Evolutionary conservation across 345 rosid genomes (phyloP), one percentile per base, ranked within the genome.

Genomic region (Gossypium thurberi): DNA sequence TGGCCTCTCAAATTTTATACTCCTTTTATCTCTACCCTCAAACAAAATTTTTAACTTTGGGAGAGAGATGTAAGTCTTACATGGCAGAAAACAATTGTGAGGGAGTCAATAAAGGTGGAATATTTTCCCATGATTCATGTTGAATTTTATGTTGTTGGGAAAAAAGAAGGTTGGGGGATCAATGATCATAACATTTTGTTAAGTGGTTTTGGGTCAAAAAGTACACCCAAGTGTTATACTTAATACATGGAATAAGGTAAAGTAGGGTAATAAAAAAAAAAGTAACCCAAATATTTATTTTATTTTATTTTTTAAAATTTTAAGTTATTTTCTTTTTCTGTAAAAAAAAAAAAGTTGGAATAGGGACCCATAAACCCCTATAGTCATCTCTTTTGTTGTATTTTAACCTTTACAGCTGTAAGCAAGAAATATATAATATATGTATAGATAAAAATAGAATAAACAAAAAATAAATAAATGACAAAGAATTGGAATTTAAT

Each of bases 401-500:
- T 71, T 78, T 74, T 65, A 37, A 73, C 69, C 86, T 83, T 83
- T 86, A 82, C 89, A 86, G 85, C 87, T 82, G 85, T 55, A 55
- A 44, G 40, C 40, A 33, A 33, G 40, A 33, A 33, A 33, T 33
- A 33, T 33, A 33, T 5, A 33, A 33, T 33, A 5, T 5, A 33
- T 33, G 40, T 33, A 33, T 5, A 33, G 40, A 33, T 33, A 33
- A 33, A 33, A 33, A 33, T 33, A 33, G 40, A 33, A 33, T 33
- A 33, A 33, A 33, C 37, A 4, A 33, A 33, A 4, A 33, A 33
- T 33, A 33, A 33, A 33, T 33, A 33, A 5, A 33, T 33, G 40
- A 5, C 40, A 6, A 33, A 33, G 40, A 33, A 33, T 5, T 33
- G 40, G 40, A 33, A 33, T 33, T 33, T 33, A 0, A 33, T 33